Evolutionary conservation across 768 basidiomycete species (phyloP).

Genomic region (Mycena pura): DNA sequence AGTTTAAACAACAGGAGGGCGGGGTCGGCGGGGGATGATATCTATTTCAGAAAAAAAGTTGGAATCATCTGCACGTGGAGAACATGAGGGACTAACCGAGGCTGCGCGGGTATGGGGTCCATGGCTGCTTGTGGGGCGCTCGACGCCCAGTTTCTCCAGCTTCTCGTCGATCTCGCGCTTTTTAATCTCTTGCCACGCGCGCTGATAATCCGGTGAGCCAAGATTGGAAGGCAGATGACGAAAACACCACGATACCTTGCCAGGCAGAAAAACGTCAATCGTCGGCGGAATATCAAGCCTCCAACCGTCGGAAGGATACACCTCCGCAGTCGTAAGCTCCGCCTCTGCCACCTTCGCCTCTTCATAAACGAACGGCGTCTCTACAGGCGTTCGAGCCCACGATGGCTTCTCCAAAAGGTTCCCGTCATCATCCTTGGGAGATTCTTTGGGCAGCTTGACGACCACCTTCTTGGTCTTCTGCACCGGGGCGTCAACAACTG

Average conservation of each 20-base stretch:
- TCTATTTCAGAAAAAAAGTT: conserved; percentile 49
- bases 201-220: conserved; percentile 44
- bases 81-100: conserved; percentile 62
- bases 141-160: conserved; percentile 80
- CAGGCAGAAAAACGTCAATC: conserved; percentile 84
- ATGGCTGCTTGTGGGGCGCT: conserved; percentile 64
- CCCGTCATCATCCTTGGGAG: conserved; percentile 48
- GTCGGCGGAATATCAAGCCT: conserved; percentile 63
- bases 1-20: conserved; percentile 82
- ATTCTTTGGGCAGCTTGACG: conserved; percentile 80
- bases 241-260: conserved; percentile 59
- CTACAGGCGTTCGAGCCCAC: conserved; percentile 70
- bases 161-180: conserved; percentile 81
- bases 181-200: conserved; percentile 77
- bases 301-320: conserved; percentile 71
- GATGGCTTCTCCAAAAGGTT: conserved; percentile 49
- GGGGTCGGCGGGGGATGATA: conserved; percentile 91
- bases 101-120: conserved; percentile 84
- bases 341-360: conserved; percentile 34
- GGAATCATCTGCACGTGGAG: conserved; percentile 34
- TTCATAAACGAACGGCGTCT: conserved; percentile 34
- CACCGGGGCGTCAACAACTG: conserved; percentile 33
- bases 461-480: conserved; percentile 68
- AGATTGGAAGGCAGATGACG: conserved; percentile 2
- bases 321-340: conserved; percentile 53